A percentile compares a stretch with the other conserved stretches of the same genome.
phyloP scores from a whole-genome alignment of 345 rosid genomes.

The Sisymbrium altissimum region DNA sequence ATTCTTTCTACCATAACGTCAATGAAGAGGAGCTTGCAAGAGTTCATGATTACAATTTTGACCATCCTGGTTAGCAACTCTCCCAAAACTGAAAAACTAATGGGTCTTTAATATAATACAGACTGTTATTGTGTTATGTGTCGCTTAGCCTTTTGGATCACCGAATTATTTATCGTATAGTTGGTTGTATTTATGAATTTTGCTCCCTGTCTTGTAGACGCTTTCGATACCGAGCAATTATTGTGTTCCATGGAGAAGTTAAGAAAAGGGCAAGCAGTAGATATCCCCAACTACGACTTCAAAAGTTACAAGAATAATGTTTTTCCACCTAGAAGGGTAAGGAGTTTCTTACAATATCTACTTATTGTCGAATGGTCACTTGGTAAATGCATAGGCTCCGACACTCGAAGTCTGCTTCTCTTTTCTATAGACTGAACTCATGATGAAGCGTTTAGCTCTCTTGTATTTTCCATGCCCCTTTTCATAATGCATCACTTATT shows the following conservation, averaged over 20 bases:
- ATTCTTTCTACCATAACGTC: constrained; percentile 89
- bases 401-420: too few relatives aligned
- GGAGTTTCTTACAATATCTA: background rate
- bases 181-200: background rate
- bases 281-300: constrained; percentile 85
- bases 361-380: too few relatives aligned
- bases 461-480: too few relatives aligned
- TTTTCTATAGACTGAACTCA: too few relatives aligned
- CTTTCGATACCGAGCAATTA: constrained; percentile 78
- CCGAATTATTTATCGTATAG: background rate
- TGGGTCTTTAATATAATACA: background rate
- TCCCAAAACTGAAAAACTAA: background rate
- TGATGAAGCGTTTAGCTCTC: too few relatives aligned
- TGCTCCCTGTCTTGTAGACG: constrained; percentile 52
- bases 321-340: constrained; percentile 57
- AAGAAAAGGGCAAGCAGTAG: constrained; percentile 83
- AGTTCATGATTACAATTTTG: constrained; percentile 94
- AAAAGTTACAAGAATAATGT: constrained; percentile 72
- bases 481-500: too few relatives aligned
- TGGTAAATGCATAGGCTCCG: too few relatives aligned
- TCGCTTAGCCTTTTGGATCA: background rate
- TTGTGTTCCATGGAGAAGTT: constrained; percentile 73
- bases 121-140: background rate
- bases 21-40: constrained; percentile 70
- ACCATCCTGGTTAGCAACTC: constrained; percentile 82